Base-by-base conservation (phyloP, 805 yeast genomes). In the Candida ortonii region DNA sequence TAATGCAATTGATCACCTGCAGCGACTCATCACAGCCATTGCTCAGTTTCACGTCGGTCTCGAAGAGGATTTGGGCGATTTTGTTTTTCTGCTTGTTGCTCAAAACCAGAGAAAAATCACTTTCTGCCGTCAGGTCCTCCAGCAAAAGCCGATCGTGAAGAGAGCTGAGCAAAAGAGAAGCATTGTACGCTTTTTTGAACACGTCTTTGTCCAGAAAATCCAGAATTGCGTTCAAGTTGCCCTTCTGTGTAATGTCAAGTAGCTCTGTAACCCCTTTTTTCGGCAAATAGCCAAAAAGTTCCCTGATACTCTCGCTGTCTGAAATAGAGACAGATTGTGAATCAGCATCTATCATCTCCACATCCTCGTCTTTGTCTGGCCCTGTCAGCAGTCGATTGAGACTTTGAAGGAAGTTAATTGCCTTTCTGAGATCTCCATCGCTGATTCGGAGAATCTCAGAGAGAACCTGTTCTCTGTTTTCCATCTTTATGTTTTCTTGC, bases 11-110 rank as follows among this genome's bases (percentile, higher is more conserved):
- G 46, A 90, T 68, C 15, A 93, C 52, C 49, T 85, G 95, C 18
- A 90, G 64, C 39, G 84, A 86, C 56, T 90, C 98, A 50, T 88
- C 94, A 4, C 95, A 76, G 11, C 98, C 98, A 52, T 79, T 86
- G 34, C 79, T 72, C 35, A 90, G 65, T 34, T 79, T 72, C 31
- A 76, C 72, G 57, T 90, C 97, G 0, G 86, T 71, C 26, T 78
- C 82, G 49, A 88, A 86, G 16, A 93, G 59, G 5, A 77, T 60
- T 52, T 68, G 61, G 0, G 96, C 73, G 8, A 87, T 72, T 28
- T 60, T 50, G 52, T 78, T 84, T 55, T 90, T 93, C 41, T 77
- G 76, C 1, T 50, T 45, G 1, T 80, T 84, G 47, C 75, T 76
- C 34, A 76, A 58, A 23, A 84, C 67, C 41, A 85, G 67, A 38